phyloP scores from a whole-genome alignment of 2,329 filamentous ascomycete species.

The Trichoderma cornu-damae region DNA sequence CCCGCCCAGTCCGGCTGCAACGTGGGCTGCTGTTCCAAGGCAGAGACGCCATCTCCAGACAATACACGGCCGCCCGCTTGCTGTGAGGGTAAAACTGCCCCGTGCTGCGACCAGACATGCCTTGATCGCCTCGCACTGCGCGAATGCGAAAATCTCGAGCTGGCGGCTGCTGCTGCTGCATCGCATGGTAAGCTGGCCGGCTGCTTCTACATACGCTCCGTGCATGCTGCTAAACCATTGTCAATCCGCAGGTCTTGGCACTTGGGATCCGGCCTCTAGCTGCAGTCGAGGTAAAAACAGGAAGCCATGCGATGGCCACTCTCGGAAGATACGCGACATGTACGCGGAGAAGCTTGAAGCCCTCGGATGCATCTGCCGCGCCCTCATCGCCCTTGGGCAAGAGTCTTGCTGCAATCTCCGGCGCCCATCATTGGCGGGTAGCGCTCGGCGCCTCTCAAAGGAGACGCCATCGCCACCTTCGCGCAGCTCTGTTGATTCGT shows the following conservation, averaged over 20 bases:
- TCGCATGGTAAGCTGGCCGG: background rate
- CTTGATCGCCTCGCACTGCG: slow-evolving; percentile 42
- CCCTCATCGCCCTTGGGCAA: slow-evolving; percentile 46
- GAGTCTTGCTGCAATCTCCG: slow-evolving; percentile 45
- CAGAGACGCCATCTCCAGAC: background rate
- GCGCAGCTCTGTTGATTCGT: slow-evolving; percentile 27
- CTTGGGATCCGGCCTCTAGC: background rate
- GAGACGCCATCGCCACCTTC: slow-evolving; percentile 15
- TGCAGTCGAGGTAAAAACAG: slow-evolving; percentile 23
- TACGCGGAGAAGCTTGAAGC: slow-evolving; percentile 24
- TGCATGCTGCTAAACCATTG: background rate
- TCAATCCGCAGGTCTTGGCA: slow-evolving; percentile 3
- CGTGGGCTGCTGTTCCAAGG: background rate
- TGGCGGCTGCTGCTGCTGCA: background rate
- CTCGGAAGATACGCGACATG: background rate
- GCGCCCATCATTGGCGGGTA: slow-evolving; percentile 18
- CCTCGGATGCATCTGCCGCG: slow-evolving; percentile 50
- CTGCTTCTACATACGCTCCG: background rate
- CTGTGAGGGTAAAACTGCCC: slow-evolving; percentile 37
- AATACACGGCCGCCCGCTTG: slow-evolving; percentile 26
- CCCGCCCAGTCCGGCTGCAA: background rate
- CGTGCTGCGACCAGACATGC: slow-evolving; percentile 41
- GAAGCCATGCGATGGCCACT: slow-evolving; percentile 37
- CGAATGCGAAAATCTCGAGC: slow-evolving; percentile 30
- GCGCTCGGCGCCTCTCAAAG: background rate